These are phyloP conservation scores for Biscogniauxia mediterranea DNA, from an alignment of 2,329 filamentous ascomycete genomes.

Conservation along the genomic window DNA sequence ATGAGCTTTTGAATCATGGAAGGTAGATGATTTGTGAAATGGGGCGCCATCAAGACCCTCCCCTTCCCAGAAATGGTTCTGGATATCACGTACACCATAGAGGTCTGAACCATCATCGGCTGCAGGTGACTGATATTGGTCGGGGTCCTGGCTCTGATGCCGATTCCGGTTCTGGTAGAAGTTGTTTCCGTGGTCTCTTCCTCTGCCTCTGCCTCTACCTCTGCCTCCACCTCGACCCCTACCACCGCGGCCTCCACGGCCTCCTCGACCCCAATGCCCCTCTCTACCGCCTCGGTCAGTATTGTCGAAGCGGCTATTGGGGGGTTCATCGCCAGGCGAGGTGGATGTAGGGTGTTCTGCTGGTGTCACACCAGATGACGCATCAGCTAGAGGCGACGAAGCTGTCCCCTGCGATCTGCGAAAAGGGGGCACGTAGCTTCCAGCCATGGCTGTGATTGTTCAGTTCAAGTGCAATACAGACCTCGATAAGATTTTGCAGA, in stretches of 20 bases:
- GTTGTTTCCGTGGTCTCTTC: constrained; percentile 7
- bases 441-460: constrained; percentile 6
- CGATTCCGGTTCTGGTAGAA: constrained; percentile 10
- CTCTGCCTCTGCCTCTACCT: constrained; percentile 7
- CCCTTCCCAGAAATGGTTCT: constrained; percentile 15
- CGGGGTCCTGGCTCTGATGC: background rate
- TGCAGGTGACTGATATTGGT: constrained; percentile 1
- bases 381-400: background rate
- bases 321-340: background rate
- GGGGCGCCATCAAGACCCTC: background rate
- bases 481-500: background rate
- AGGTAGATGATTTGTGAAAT: constrained; percentile 9
- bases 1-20: constrained; percentile 19
- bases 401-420: constrained; percentile 11
- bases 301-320: background rate
- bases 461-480: background rate
- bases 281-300: constrained; percentile 1
- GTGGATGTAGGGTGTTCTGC: background rate
- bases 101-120: constrained; percentile 15
- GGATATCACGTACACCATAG: constrained; percentile 16
- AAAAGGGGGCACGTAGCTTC: constrained; percentile 19
- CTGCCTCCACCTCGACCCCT: constrained; percentile 3
- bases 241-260: constrained; percentile 6
- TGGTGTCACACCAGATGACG: constrained; percentile 1
- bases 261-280: constrained; percentile 5